phyloP scores from a whole-genome alignment of 1,284 basidiomycete genomes.

The Sparassis latifolia region DNA sequence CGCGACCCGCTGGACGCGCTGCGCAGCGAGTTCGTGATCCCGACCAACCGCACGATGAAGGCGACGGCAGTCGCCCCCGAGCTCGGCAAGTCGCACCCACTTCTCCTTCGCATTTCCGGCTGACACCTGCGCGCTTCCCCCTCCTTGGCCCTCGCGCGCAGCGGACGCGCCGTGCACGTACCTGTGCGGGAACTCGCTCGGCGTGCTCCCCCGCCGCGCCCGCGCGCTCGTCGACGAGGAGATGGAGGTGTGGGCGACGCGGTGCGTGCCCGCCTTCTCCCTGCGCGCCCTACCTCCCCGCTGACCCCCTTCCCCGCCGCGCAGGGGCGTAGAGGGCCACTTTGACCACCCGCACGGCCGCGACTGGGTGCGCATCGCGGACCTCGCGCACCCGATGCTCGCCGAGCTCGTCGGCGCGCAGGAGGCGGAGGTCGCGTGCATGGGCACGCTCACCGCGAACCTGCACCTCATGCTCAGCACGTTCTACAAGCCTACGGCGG shows the following conservation, averaged over 20 bases:
- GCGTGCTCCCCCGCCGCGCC: slow-evolving; percentile 73
- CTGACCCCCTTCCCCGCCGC: background rate
- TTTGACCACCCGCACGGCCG: slow-evolving; percentile 82
- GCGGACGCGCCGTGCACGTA: slow-evolving; percentile 67
- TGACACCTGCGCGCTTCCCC: too few species aligned
- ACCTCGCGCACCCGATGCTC: slow-evolving; percentile 68
- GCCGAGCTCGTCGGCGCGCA: slow-evolving; percentile 85
- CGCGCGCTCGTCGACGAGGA: slow-evolving; percentile 77
- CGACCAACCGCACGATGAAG: slow-evolving; percentile 51
- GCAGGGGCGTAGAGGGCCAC: slow-evolving; percentile 87
- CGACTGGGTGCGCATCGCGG: slow-evolving; percentile 81
- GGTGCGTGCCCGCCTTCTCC: slow-evolving; percentile 38
- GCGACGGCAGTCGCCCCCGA: slow-evolving; percentile 36
- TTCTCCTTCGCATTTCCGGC: background rate
- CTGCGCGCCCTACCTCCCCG: background rate
- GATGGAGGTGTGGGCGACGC: slow-evolving; percentile 79
- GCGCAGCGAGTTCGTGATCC: slow-evolving; percentile 54
- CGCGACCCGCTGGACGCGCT: slow-evolving; percentile 17
- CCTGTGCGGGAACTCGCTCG: slow-evolving; percentile 95
- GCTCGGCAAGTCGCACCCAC: slow-evolving; percentile 21
- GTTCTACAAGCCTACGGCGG: slow-evolving; percentile 86
- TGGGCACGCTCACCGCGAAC: slow-evolving; percentile 92
- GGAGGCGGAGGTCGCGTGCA: slow-evolving; percentile 86
- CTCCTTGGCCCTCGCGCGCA: slow-evolving; percentile 16
- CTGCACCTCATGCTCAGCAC: slow-evolving; percentile 91